Conservation (phyloP, 2,329 filamentous ascomycete species). For the Colletotrichum cereale region DNA sequence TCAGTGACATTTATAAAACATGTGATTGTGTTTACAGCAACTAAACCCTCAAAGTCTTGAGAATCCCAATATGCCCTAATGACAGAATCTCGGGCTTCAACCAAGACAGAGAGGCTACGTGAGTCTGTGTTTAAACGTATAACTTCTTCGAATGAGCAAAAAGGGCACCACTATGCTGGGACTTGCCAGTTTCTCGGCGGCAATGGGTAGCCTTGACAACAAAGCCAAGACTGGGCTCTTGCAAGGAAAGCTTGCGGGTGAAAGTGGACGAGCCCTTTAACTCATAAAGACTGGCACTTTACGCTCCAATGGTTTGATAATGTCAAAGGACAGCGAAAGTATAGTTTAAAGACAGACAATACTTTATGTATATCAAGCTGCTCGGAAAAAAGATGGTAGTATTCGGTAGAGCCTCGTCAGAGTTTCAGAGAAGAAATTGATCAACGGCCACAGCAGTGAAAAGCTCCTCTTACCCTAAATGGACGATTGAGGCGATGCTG, state of each 20-base stretch:
- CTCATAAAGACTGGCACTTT: no score
- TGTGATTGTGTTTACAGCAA: not conserved
- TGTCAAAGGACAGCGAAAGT: no score
- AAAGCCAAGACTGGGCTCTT: not conserved
- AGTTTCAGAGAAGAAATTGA: not conserved
- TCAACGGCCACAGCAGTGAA: fast-evolving
- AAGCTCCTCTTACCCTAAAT: not conserved
- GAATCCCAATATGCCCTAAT: not conserved
- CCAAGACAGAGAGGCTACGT: not conserved
- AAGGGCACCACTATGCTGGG: not conserved
- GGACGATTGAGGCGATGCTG: not conserved
- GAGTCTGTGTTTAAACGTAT: not conserved
- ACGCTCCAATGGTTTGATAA: not conserved
- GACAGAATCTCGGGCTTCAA: not conserved
- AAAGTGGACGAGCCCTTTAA: not conserved
- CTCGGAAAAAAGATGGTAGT: not conserved
- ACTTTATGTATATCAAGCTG: not conserved
- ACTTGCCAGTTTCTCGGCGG: not conserved
- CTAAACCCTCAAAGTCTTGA: not conserved
- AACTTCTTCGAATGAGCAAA: not conserved
- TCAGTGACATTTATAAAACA: not conserved
- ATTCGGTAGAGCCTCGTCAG: not conserved
- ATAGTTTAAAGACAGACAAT: not conserved
- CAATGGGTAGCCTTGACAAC: not conserved
- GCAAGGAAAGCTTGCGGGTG: not conserved